Conservation (phyloP, 1,139 yeast species). For the Magnusiomyces suaveolens region DNA sequence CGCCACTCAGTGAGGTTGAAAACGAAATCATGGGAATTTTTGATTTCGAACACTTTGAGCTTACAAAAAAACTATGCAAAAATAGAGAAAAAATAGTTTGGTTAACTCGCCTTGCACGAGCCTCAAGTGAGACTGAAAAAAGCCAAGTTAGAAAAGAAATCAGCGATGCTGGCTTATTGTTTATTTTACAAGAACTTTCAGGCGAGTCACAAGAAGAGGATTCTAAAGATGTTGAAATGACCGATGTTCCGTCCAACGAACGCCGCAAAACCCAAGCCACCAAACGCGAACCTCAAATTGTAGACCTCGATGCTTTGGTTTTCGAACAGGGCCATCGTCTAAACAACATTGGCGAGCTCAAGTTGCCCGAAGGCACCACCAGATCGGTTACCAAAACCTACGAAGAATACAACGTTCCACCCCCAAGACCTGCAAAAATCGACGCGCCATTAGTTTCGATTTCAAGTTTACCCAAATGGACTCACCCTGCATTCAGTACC, state of each 20-base stretch:
- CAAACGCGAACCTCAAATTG: conserved; percentile 41
- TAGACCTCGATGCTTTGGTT: conserved; percentile 54
- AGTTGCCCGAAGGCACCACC: conserved; percentile 74
- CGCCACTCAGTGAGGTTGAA: conserved; percentile 41
- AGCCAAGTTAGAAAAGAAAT: conserved; percentile 30
- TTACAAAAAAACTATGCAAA: conserved; percentile 42
- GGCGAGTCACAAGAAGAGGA: conserved; percentile 19
- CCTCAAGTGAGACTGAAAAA: conserved; percentile 33
- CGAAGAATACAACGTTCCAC: conserved; percentile 84
- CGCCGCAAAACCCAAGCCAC: conserved; percentile 17
- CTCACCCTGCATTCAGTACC: conserved; percentile 60
- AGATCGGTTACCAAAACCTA: conserved; percentile 64
- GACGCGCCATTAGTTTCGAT: conserved; percentile 50
- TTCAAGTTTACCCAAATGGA: conserved; percentile 68
- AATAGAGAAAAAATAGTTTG: conserved; percentile 49
- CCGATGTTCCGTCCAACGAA: conserved; percentile 20
- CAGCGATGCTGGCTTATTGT: conserved; percentile 29
- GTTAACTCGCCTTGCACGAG: conserved; percentile 40
- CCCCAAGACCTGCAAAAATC: conserved; percentile 42
- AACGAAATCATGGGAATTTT: conserved; percentile 43
- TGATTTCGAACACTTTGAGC: conserved; percentile 42
- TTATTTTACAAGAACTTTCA: conserved; percentile 27
- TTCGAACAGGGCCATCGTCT: conserved; percentile 68
- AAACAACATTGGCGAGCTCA: conserved; percentile 56
- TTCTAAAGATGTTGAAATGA: conserved; percentile 19